A percentile compares a stretch with the other conserved stretches of the same genome.
Evolutionary conservation across 192 early-diverging fungal genomes (phyloP).

Genomic region (Mortierella antarctica): DNA sequence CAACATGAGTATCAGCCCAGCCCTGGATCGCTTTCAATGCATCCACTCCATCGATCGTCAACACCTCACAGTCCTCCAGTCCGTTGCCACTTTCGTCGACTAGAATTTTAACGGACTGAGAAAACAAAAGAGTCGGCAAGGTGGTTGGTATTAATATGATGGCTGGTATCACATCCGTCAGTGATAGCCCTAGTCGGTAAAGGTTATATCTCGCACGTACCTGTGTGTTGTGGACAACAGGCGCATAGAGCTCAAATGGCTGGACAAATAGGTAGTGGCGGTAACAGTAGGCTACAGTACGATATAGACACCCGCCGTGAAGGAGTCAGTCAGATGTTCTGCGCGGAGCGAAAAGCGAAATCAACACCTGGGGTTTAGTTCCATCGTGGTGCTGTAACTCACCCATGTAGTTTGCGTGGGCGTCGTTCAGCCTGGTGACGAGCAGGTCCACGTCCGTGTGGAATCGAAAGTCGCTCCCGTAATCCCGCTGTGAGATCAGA

Average conservation of each 20-base stretch:
- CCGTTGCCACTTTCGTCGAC: neutral
- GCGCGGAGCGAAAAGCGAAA: neutral
- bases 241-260: slow-evolving; percentile 44
- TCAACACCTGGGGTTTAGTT: neutral
- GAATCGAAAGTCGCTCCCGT: slow-evolving; percentile 25
- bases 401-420: slow-evolving; percentile 49
- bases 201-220: neutral
- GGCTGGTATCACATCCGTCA: neutral
- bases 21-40: slow-evolving; percentile 36
- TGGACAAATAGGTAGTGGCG: slow-evolving; percentile 35
- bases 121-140: neutral
- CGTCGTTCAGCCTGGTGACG: slow-evolving; percentile 33
- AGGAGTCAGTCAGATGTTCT: neutral
- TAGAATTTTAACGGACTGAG: slow-evolving; percentile 20
- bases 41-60: slow-evolving; percentile 25
- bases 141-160: neutral
- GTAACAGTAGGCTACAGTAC: slow-evolving; percentile 32
- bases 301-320: neutral
- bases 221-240: slow-evolving; percentile 32
- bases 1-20: slow-evolving; percentile 21
- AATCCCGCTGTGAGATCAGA: slow-evolving; percentile 9
- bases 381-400: neutral
- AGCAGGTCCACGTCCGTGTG: slow-evolving; percentile 26
- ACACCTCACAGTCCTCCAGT: slow-evolving; percentile 31
- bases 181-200: neutral